Percentiles rank a stretch among this genome's conserved stretches.
phyloP scores from a whole-genome alignment of 2,329 filamentous ascomycete species.

The Phialemonium atrogriseum region DNA sequence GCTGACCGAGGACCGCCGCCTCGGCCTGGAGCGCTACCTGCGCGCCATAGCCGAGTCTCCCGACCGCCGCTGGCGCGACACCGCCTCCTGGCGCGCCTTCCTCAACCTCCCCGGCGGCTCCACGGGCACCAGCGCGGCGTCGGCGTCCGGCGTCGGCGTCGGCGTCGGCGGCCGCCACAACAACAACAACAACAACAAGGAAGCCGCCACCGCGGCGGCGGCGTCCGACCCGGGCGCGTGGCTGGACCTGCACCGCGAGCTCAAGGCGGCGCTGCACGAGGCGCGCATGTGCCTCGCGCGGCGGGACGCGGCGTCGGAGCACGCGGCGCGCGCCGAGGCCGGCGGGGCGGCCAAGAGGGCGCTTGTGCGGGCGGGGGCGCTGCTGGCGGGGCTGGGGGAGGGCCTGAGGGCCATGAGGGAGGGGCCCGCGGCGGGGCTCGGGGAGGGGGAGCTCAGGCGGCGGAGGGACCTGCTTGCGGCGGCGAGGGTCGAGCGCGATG shows the following conservation, averaged over 20 bases:
- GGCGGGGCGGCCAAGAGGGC: slow-evolving; percentile 67
- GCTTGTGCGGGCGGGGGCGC: slow-evolving; percentile 58
- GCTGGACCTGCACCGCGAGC: slow-evolving; percentile 67
- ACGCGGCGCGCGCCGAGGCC: slow-evolving; percentile 41
- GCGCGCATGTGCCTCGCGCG: slow-evolving; percentile 57
- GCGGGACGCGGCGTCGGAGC: slow-evolving; percentile 50
- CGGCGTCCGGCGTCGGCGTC: slow-evolving; percentile 12
- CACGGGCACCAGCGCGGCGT: slow-evolving; percentile 8
- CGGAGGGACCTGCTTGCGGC: slow-evolving; percentile 62
- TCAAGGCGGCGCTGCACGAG: slow-evolving; percentile 64
- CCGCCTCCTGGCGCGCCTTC: slow-evolving; percentile 64
- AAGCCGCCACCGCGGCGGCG: slow-evolving; percentile 29
- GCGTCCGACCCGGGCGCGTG: slow-evolving; percentile 59
- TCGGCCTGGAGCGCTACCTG: slow-evolving; percentile 62
- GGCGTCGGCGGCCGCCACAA: slow-evolving; percentile 24
- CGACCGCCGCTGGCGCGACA: slow-evolving; percentile 71
- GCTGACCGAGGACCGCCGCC: slow-evolving; percentile 62
- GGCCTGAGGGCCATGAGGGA: slow-evolving; percentile 53
- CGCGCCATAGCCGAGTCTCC: slow-evolving; percentile 62
- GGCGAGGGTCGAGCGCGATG: slow-evolving; percentile 66
- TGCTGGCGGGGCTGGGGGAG: slow-evolving; percentile 57
- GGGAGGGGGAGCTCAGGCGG: slow-evolving; percentile 66
- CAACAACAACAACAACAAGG: too few relatives aligned
- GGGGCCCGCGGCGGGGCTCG: slow-evolving; percentile 45
- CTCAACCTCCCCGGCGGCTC: slow-evolving; percentile 54